These are phyloP conservation scores for Suillus variegatus DNA, from an alignment of 768 basidiomycete genomes.

Conservation along the genomic window DNA sequence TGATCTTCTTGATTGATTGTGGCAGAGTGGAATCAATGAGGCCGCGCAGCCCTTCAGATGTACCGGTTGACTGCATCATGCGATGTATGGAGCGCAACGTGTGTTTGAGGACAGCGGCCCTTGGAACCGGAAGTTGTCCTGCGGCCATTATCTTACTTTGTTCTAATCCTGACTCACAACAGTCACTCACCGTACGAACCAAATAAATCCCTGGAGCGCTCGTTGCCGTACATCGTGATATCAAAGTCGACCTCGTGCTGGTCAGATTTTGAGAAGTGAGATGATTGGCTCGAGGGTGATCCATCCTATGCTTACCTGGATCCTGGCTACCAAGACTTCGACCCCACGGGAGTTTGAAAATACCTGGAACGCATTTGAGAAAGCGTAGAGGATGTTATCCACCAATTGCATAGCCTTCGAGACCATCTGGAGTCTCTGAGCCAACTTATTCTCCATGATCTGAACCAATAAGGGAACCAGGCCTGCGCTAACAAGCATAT, in stretches of 20 bases:
- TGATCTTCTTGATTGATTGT: constrained; percentile 84
- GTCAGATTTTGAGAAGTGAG: constrained; percentile 14
- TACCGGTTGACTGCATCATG: constrained; percentile 96
- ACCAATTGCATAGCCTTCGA: constrained; percentile 91
- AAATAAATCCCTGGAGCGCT: constrained; percentile 46
- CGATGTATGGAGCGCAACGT: constrained; percentile 91
- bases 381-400: constrained; percentile 91
- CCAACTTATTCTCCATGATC: constrained; percentile 75
- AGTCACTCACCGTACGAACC: constrained; percentile 50
- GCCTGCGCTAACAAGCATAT: constrained; percentile 95
- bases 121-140: constrained; percentile 76
- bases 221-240: constrained; percentile 54
- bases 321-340: constrained; percentile 79
- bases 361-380: constrained; percentile 81
- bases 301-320: constrained; percentile 60
- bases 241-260: constrained; percentile 71
- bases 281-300: constrained; percentile 7
- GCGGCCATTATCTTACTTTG: neutral
- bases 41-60: constrained; percentile 91
- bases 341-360: constrained; percentile 87
- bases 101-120: constrained; percentile 84
- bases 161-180: neutral
- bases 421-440: constrained; percentile 70
- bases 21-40: constrained; percentile 89
- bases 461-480: constrained; percentile 88